A percentile compares a stretch with the other conserved stretches of the same genome.
Evolutionary conservation across 192 early-diverging fungal species (phyloP).

Genomic region (Podila horticola): DNA sequence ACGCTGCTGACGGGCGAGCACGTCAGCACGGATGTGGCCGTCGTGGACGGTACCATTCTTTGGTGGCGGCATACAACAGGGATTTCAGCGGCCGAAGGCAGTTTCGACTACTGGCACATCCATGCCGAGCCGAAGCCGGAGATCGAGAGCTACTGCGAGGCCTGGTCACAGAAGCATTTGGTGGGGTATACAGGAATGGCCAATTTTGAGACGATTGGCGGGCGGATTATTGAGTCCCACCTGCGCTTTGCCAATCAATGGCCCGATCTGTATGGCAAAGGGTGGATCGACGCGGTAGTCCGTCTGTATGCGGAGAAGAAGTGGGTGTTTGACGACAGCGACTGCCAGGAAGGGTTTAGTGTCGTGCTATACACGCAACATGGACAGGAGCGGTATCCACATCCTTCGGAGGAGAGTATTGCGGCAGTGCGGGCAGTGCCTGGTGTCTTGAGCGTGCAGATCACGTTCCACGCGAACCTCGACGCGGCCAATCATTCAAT

Average conservation of each 20-base stretch:
- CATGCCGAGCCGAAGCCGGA: constrained; percentile 8
- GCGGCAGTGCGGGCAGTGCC: background rate
- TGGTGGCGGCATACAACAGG: constrained; percentile 10
- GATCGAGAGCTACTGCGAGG: constrained; percentile 3
- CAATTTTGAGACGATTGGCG: constrained; percentile 11
- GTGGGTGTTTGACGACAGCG: constrained; percentile 1
- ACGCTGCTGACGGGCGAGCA: background rate
- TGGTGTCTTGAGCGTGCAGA: constrained; percentile 2
- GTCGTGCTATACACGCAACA: background rate
- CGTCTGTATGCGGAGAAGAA: background rate
- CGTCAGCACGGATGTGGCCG: constrained; percentile 8
- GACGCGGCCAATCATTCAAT: background rate
- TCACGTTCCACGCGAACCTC: background rate
- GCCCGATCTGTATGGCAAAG: constrained; percentile 7
- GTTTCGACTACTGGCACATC: constrained; percentile 6
- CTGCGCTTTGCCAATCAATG: constrained; percentile 5
- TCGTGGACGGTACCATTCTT: background rate
- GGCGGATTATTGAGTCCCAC: constrained; percentile 7
- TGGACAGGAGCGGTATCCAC: background rate
- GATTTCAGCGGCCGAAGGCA: background rate
- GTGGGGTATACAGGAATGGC: constrained; percentile 4
- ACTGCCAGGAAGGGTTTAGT: background rate
- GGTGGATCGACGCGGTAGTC: constrained; percentile 7
- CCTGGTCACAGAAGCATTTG: constrained; percentile 6
- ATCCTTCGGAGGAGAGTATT: background rate